Conservation (phyloP, 2,329 filamentous ascomycete genomes). For the Leptographium radiaticola region DNA sequence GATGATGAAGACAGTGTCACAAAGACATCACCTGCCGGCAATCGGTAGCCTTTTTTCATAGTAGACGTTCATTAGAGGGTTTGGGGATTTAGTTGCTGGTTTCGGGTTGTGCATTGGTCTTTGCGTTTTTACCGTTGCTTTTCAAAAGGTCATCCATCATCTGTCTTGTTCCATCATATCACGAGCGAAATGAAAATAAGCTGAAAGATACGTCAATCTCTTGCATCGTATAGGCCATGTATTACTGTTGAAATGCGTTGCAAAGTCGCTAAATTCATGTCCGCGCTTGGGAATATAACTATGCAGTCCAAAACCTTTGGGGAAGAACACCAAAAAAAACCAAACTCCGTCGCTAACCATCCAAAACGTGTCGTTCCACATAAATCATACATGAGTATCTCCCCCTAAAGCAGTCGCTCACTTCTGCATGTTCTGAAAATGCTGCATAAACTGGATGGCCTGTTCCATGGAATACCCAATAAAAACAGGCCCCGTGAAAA, state of each 20-base stretch:
- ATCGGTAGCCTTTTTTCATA: neutral
- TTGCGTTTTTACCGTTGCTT: neutral
- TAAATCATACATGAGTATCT: neutral
- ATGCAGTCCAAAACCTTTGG: too few relatives aligned
- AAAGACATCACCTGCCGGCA: neutral
- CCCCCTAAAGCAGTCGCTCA: neutral
- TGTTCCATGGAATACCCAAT: slow-evolving; percentile 82
- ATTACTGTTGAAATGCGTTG: too few relatives aligned
- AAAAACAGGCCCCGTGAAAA: slow-evolving; percentile 89
- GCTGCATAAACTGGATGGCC: slow-evolving; percentile 61
- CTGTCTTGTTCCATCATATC: too few relatives aligned
- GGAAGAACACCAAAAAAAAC: neutral
- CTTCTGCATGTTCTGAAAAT: slow-evolving; percentile 25
- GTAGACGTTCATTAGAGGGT: neutral
- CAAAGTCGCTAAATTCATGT: too few relatives aligned
- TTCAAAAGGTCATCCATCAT: too few relatives aligned
- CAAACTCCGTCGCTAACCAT: slow-evolving; percentile 1
- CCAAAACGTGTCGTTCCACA: slow-evolving; percentile 1
- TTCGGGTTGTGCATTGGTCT: neutral
- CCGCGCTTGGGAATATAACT: too few relatives aligned
- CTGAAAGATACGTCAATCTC: too few relatives aligned
- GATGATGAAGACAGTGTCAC: neutral
- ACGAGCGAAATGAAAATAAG: too few relatives aligned
- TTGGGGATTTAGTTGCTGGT: neutral
- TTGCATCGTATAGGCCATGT: neutral